Conservation (phyloP, 257 asterid genomes). For the Fraxinus cuspidata region DNA sequence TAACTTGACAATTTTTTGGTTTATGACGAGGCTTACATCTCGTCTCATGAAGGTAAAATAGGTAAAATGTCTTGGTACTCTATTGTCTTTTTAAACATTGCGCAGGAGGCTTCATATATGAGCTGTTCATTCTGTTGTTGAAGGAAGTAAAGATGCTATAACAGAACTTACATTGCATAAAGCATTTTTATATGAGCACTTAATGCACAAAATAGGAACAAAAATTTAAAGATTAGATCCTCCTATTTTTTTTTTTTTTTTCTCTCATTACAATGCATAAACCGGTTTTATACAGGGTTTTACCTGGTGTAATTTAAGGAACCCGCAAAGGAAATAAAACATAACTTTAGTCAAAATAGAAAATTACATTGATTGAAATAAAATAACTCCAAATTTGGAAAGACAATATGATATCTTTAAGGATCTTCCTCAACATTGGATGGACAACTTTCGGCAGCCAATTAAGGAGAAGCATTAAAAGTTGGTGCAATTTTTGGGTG, state of each 20-base stretch:
- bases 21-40: too few relatives aligned
- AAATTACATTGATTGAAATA: neutral
- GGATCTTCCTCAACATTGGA: neutral
- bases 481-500: neutral
- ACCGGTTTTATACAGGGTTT: neutral
- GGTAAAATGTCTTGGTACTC: too few relatives aligned
- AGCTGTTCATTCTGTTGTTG: neutral
- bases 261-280: neutral
- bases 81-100: too few relatives aligned
- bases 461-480: neutral
- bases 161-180: neutral
- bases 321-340: neutral
- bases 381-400: neutral
- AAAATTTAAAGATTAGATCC: neutral
- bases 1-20: too few relatives aligned
- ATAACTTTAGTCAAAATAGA: neutral
- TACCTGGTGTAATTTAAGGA: neutral
- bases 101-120: neutral
- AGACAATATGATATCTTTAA: neutral
- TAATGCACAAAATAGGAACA: constrained; percentile 2
- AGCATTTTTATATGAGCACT: neutral
- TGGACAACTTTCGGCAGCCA: constrained; percentile 1
- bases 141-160: neutral
- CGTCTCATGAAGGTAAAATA: too few relatives aligned
- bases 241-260: neutral